A percentile compares a stretch with the other conserved stretches of the same genome.
Conservation (phyloP, 305 asterid genomes). For the Fraxinus angustifolia region DNA sequence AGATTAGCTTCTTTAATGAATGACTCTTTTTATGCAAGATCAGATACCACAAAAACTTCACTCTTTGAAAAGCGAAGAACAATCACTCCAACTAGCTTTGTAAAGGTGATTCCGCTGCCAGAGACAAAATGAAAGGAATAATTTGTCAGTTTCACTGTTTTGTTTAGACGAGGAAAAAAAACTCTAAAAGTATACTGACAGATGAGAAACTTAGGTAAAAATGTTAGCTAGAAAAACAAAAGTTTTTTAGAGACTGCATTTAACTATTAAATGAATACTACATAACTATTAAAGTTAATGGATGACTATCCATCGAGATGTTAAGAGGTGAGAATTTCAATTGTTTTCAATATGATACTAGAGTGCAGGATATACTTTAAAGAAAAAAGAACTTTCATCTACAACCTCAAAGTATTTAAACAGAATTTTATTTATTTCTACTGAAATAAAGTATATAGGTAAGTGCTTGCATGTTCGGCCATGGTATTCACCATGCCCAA, state of each 20-base stretch:
- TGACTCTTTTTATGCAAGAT: slow-evolving; percentile 10
- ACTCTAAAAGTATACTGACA: not conserved
- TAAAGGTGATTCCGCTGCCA: slow-evolving; percentile 92
- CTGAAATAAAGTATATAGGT: not conserved
- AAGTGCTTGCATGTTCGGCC: not conserved
- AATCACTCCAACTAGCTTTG: slow-evolving; percentile 89
- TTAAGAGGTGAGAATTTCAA: not conserved
- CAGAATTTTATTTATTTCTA: not conserved
- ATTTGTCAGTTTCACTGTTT: slow-evolving; percentile 9
- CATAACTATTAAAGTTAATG: not conserved
- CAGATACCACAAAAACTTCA: slow-evolving; percentile 82
- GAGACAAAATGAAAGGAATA: not conserved
- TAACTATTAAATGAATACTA: not conserved
- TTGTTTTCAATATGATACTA: not conserved
- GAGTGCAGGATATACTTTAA: not conserved
- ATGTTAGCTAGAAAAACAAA: not conserved
- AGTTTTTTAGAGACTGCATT: not conserved
- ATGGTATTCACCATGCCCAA: not conserved
- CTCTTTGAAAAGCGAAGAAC: slow-evolving; percentile 84
- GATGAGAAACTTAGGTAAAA: not conserved
- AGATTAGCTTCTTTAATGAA: not conserved
- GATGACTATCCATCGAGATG: not conserved
- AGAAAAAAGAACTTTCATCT: not conserved
- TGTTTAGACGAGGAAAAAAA: not conserved
- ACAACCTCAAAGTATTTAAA: not conserved